These are phyloP conservation scores for Calonectria pauciramosa DNA, from an alignment of 2,329 filamentous ascomycete species.

Conservation along the genomic window DNA sequence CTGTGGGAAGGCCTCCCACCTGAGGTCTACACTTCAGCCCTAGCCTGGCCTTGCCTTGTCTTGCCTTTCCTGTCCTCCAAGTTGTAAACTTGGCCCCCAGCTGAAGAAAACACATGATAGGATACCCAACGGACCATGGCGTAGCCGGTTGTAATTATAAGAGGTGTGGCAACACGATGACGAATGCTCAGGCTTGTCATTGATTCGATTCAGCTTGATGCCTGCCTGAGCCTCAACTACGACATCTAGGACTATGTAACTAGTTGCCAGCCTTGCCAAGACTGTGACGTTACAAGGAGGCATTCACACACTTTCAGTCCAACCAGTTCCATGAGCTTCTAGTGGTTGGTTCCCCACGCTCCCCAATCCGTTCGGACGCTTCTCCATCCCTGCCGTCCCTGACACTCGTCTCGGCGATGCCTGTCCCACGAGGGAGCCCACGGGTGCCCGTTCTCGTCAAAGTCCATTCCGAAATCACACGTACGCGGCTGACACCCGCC, in stretches of 20 bases:
- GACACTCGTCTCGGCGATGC: not conserved
- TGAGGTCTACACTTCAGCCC: not conserved
- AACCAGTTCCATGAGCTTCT: not conserved
- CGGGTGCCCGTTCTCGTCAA: not conserved
- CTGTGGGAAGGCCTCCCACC: not conserved
- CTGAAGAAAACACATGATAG: not conserved
- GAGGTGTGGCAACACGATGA: not conserved
- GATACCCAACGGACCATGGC: not conserved
- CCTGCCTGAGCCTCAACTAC: not conserved
- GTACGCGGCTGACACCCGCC: slow-evolving; percentile 5
- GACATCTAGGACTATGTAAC: not conserved
- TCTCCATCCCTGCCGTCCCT: not conserved
- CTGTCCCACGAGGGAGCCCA: not conserved
- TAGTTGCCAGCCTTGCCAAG: not conserved
- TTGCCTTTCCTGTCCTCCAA: not conserved
- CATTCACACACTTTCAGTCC: not conserved
- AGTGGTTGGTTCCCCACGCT: not conserved
- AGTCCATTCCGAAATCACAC: slow-evolving; percentile 10
- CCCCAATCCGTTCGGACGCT: not conserved
- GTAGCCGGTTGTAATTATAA: not conserved
- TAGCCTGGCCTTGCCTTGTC: not conserved
- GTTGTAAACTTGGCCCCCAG: not conserved
- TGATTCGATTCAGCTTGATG: not conserved
- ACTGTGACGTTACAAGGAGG: not conserved
- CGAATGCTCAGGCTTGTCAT: not conserved